These are phyloP conservation scores for Hymenochaete sp. DNA, from an alignment of 1,284 basidiomycete species.

Conservation along the genomic window DNA sequence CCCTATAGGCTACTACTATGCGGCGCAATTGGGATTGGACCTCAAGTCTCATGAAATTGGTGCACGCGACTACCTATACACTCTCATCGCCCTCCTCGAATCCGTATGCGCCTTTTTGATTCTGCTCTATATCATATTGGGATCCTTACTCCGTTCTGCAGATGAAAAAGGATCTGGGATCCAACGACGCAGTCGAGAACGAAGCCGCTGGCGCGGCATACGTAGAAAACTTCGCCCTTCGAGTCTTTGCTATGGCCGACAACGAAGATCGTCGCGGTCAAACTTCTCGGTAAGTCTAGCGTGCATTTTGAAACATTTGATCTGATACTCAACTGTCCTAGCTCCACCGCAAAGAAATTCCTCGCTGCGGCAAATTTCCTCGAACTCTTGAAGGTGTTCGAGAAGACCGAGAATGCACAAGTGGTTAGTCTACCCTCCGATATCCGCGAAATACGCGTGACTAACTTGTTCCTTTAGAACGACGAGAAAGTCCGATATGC, in stretches of 20 bases:
- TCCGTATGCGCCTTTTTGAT: conserved; percentile 30
- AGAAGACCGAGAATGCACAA: conserved; percentile 44
- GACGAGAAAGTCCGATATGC: conserved; percentile 79
- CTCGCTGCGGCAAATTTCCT: conserved; percentile 82
- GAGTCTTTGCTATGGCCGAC: conserved; percentile 84
- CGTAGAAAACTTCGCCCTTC: conserved; percentile 90
- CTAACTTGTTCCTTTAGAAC: conserved; percentile 34
- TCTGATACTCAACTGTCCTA: conserved; percentile 25
- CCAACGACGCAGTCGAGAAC: conserved; percentile 76
- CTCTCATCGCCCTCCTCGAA: conserved; percentile 75
- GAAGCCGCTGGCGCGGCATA: conserved; percentile 81
- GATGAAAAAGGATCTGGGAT: conserved; percentile 68
- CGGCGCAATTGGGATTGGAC: conserved; percentile 79
- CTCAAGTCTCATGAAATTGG: conserved; percentile 50
- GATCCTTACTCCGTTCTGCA: conserved; percentile 20
- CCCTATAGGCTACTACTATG: conserved; percentile 74
- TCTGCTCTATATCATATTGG: background rate
- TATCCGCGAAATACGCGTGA: conserved; percentile 28
- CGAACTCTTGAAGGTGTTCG: conserved; percentile 74
- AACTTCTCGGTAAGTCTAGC: conserved; percentile 52
- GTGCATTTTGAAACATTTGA: conserved; percentile 3
- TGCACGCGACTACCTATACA: conserved; percentile 64
- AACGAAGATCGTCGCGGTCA: conserved; percentile 77
- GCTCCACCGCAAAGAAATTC: conserved; percentile 82
- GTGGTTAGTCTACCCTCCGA: conserved; percentile 13